A percentile compares a stretch with the other conserved stretches of the same genome.
Evolutionary conservation across 495 filamentous ascomycete species (phyloP).

Genomic region (Aspergillus coremiiformis): DNA sequence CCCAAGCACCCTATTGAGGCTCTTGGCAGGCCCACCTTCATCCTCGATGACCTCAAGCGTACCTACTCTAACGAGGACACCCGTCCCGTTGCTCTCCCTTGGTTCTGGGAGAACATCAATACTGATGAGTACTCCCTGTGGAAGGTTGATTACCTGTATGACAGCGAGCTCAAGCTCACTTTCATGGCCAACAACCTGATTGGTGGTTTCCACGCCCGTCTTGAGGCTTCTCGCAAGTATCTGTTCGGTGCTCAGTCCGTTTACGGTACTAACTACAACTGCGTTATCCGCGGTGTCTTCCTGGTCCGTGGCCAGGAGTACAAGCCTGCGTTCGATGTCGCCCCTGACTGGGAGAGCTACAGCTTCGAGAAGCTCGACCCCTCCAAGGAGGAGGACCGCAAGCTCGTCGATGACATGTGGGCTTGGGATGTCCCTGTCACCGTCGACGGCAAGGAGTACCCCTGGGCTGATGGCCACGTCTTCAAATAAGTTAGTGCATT

Average conservation of each 20-base stretch:
- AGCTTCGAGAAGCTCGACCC: conserved; percentile 91
- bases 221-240: conserved; percentile 97
- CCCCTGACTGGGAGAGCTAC: conserved; percentile 96
- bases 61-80: conserved; percentile 97
- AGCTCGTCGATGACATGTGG: conserved; percentile 83
- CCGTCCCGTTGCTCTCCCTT: conserved; percentile 72
- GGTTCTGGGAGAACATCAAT: conserved; percentile 96
- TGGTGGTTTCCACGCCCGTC: conserved; percentile 91
- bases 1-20: conserved; percentile 93
- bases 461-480: conserved; percentile 84
- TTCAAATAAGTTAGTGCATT: conserved; percentile 74
- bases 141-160: conserved; percentile 93
- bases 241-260: conserved; percentile 90
- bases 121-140: conserved; percentile 93
- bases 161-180: conserved; percentile 88
- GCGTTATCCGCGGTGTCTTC: conserved; percentile 83
- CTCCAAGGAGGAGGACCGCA: conserved; percentile 70
- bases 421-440: conserved; percentile 74
- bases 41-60: conserved; percentile 96
- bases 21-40: conserved; percentile 69
- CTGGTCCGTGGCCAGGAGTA: conserved; percentile 86
- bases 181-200: conserved; percentile 99
- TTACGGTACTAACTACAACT: conserved; percentile 80
- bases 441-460: conserved; percentile 73
- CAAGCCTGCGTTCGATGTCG: conserved; percentile 85